phyloP scores from a whole-genome alignment of 257 asterid species.

The Solanum clarkiae region DNA sequence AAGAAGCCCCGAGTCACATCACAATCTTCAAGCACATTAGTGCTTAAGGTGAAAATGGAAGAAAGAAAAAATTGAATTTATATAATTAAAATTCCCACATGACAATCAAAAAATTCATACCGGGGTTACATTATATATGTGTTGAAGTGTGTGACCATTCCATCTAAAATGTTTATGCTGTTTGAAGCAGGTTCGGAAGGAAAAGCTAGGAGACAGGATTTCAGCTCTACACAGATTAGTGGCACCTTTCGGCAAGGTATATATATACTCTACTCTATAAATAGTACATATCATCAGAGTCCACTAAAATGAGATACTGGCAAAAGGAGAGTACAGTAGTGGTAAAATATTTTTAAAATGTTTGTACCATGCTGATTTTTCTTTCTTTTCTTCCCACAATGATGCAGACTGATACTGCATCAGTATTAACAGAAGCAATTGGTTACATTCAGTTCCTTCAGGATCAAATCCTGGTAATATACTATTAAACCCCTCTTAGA shows the following conservation, averaged over 20 bases:
- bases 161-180: background rate
- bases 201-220: conserved; percentile 28
- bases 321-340: background rate
- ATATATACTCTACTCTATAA: background rate
- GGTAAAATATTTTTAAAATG: background rate
- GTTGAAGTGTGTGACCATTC: background rate
- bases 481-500: background rate
- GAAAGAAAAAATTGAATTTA: background rate
- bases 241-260: conserved; percentile 32
- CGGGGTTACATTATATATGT: background rate
- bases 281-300: background rate
- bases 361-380: conserved; percentile 1
- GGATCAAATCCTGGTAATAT: conserved; percentile 14
- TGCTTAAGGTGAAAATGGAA: conserved; percentile 5
- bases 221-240: conserved; percentile 30
- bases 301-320: background rate
- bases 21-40: conserved; percentile 7
- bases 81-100: background rate
- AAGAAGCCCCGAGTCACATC: conserved; percentile 14
- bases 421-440: conserved; percentile 25
- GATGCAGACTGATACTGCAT: conserved; percentile 29
- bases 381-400: background rate
- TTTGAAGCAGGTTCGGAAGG: conserved; percentile 14
- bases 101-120: background rate
- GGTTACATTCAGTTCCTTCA: conserved; percentile 28